Conservation (phyloP, 2,329 filamentous ascomycete species). For the Diaporthe sp. region DNA sequence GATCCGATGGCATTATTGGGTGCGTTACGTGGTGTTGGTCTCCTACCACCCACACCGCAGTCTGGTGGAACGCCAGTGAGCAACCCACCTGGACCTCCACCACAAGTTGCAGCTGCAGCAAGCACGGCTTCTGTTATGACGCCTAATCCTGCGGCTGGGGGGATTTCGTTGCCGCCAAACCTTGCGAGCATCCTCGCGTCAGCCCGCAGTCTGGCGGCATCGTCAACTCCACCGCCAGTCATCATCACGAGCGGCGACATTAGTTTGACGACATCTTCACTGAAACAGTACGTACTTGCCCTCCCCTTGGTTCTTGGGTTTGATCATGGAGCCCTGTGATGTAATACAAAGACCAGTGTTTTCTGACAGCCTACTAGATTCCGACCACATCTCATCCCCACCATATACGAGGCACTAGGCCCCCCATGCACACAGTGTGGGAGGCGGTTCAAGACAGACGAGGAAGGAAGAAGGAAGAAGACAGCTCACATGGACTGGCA, state of each 20-base stretch:
- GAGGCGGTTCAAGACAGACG: slow-evolving; percentile 83
- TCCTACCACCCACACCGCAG: slow-evolving; percentile 66
- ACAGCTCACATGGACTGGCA: slow-evolving; percentile 98
- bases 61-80: slow-evolving; percentile 53
- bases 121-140: slow-evolving; percentile 48
- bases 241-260: slow-evolving; percentile 56
- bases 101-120: slow-evolving; percentile 30
- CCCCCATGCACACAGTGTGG: slow-evolving; percentile 94
- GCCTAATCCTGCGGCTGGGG: slow-evolving; percentile 21
- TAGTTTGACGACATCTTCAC: slow-evolving; percentile 74
- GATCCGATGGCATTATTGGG: slow-evolving; percentile 75
- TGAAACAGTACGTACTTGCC: slow-evolving; percentile 76
- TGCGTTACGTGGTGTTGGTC: slow-evolving; percentile 76
- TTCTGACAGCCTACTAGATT: slow-evolving; percentile 63
- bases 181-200: slow-evolving; percentile 48
- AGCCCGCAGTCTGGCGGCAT: slow-evolving; percentile 42
- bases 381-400: slow-evolving; percentile 79
- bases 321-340: neutral
- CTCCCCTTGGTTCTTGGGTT: neutral
- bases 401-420: slow-evolving; percentile 84
- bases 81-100: slow-evolving; percentile 54
- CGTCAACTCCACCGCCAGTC: slow-evolving; percentile 38
- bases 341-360: slow-evolving; percentile 31
- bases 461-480: slow-evolving; percentile 87
- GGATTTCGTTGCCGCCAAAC: slow-evolving; percentile 47